Percentiles rank a stretch among this genome's conserved stretches.
Evolutionary conservation across 371 early-diverging fungal genomes (phyloP).

Genomic region (Apophysomyces elegans): DNA sequence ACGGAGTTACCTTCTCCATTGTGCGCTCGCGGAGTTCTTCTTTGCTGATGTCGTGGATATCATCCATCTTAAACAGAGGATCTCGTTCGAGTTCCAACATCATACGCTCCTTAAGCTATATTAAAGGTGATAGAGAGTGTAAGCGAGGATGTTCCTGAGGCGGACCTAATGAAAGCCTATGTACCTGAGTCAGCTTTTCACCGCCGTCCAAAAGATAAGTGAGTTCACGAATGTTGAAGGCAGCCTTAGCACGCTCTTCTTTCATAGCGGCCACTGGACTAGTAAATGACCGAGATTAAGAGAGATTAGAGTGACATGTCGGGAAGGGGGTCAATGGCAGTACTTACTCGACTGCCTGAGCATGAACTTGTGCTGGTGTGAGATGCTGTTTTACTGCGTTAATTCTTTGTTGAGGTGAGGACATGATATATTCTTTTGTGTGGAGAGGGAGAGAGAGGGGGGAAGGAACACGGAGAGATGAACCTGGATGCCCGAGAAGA

Average conservation of each 20-base stretch:
- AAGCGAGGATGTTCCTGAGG: too few relatives aligned
- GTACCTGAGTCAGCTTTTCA: slow-evolving; percentile 61
- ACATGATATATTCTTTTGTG: slow-evolving; percentile 5
- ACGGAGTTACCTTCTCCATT: slow-evolving; percentile 72
- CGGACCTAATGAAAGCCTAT: not conserved
- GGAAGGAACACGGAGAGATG: not conserved
- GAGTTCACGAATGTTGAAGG: slow-evolving; percentile 78
- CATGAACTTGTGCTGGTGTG: slow-evolving; percentile 28
- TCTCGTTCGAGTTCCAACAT: slow-evolving; percentile 91
- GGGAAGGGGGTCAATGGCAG: not conserved
- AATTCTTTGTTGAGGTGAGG: slow-evolving; percentile 22
- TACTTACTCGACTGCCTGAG: slow-evolving; percentile 36
- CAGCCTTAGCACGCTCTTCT: slow-evolving; percentile 78
- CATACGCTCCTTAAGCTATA: slow-evolving; percentile 75
- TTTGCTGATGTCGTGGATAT: slow-evolving; percentile 79
- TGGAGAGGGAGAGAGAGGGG: not conserved
- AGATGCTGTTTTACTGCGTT: slow-evolving; percentile 35
- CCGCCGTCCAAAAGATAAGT: slow-evolving; percentile 87
- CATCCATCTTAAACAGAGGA: slow-evolving; percentile 82
- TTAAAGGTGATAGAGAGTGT: not conserved
- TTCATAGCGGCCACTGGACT: slow-evolving; percentile 52
- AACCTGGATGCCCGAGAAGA: not conserved
- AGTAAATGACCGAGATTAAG: not conserved
- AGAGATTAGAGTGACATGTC: not conserved
- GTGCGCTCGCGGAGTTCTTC: slow-evolving; percentile 83